Evolutionary conservation across 2,329 filamentous ascomycete genomes (phyloP), one percentile per base, ranked within the genome.

Genomic region (Ascosphaera aggregata): DNA sequence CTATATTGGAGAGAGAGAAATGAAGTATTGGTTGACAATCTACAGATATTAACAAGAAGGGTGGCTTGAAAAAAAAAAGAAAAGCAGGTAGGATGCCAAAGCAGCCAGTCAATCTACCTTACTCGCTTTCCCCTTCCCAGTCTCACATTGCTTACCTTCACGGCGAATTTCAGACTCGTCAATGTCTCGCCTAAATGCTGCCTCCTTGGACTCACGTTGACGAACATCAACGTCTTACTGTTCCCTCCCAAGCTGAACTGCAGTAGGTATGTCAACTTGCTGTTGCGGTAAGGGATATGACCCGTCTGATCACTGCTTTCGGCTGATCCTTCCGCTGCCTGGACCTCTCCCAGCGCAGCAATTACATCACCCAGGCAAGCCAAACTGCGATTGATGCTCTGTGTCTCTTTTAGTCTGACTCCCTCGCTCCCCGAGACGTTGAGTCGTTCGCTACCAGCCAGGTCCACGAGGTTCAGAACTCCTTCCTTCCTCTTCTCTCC

Each of bases 181-280:
- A 94, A 64, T 2, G 85, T 94, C 65, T 98, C 89, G 51, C 77
- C 79, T 46, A 94, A 64, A 61, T 95, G 89, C 4, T 75, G 79
- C 61, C 91, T 80, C 42, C 95, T 63, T 24, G 89, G 89, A 48
- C 79, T 89, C 41, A 93, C 80, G 85, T 95, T 95, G 54, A 95
- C 82, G 56, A 98, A 93, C 89, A 98, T 98, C 49, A 98, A 75
- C 1, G 89, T 98, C 61, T 94, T 92, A 48, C 79, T 89, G 56
- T 93, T 94, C 13, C 89, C 89, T 3, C 89, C 86, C 5, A 98
- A 65, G 2, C 82, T 93, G 53, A 89, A 91, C 69, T 95, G 82
- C 30, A 98, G 68, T 36, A 98, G 67, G 52, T 94, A 92, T 7
- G 89, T 98, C 46, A 98, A 67, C 66, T 94, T 95, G 48, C 81